These are phyloP conservation scores for Rhynchospora pubera DNA, from an alignment of 176 grass and related monocot genomes.

Conservation along the genomic window DNA sequence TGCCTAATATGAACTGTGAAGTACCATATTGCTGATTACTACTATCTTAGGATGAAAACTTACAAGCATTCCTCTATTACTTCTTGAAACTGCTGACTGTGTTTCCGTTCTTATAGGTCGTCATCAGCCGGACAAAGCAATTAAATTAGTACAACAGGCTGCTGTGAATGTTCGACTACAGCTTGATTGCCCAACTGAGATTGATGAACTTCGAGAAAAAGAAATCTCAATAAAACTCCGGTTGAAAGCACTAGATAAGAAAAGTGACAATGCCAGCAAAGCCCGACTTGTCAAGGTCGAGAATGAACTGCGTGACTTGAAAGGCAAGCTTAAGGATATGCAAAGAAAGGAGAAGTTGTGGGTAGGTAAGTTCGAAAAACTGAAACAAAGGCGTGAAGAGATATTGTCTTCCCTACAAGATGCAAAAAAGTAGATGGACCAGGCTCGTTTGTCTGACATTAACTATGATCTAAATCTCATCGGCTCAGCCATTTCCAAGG, in stretches of 20 bases:
- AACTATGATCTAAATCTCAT: slow-evolving; percentile 49
- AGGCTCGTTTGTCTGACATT: slow-evolving; percentile 61
- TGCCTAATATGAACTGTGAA: neutral
- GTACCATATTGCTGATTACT: no score
- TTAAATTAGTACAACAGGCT: slow-evolving; percentile 71
- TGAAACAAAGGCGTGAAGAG: slow-evolving; percentile 52
- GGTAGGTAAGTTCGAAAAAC: slow-evolving; percentile 59
- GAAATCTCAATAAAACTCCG: slow-evolving; percentile 67
- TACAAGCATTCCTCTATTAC: no score
- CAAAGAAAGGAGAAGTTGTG: slow-evolving; percentile 59
- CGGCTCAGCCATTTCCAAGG: slow-evolving; percentile 49
- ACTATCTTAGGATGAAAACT: no score
- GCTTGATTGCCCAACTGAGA: slow-evolving; percentile 70
- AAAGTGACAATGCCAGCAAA: slow-evolving; percentile 80
- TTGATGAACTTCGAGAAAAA: slow-evolving; percentile 68
- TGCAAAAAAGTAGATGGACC: slow-evolving; percentile 61
- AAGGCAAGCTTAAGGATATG: slow-evolving; percentile 68
- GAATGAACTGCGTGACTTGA: slow-evolving; percentile 61
- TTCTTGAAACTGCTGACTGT: neutral
- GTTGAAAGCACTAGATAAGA: slow-evolving; percentile 66
- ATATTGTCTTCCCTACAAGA: slow-evolving; percentile 56
- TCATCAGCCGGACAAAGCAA: slow-evolving; percentile 68
- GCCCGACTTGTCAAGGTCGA: slow-evolving; percentile 51
- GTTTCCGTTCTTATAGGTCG: slow-evolving; percentile 26
- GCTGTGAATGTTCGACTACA: slow-evolving; percentile 75